Base-by-base conservation (phyloP, 306 rosid genomes). In the cucumber (Cucumis sativus) region DNA sequence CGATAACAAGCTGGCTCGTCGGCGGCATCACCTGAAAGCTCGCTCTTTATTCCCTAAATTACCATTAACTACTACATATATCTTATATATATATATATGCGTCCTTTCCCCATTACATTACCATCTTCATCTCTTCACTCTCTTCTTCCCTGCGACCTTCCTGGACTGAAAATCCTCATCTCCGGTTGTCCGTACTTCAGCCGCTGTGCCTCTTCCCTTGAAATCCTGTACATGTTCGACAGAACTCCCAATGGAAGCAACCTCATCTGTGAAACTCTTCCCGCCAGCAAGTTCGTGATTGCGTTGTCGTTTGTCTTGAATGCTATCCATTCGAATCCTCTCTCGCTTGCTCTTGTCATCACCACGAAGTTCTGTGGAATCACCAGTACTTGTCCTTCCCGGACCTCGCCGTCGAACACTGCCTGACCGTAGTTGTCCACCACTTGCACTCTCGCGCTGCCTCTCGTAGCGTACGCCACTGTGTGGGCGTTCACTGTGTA, bases 261-360 rank as follows among this genome's bases (percentile, higher is more conserved):
- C 49, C 80, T 77, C 59, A 83, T 75, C 18, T 73, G 43, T 14
- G 83, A 83, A 3, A 52, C 67, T 37, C 73, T 55, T 18, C 85
- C 85, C 0, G 83, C 85, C 33, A 83, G 80, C 30, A 61, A 58
- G 68, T 67, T 79, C 4, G 62, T 66, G 20, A 49, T 10, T 3
- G 85, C 83, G 74, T 83, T 75, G 40, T 83, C 82, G 21, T 62
- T 79, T 2, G 85, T 83, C 80, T 83, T 83, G 68, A 83, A 47
- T 60, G 85, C 74, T 15, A 83, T 54, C 85, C 85, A 83, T 28
- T 75, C 83, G 30, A 83, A 79, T 63, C 85, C 85, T 33, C 41
- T 51, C 11, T 62, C 52, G 30, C 75, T 76, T 0, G 85, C 85
- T 65, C 45, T 70, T 77, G 68, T 83, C 30, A 83, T 18, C 49